Percentiles rank a stretch among this genome's conserved stretches.
These are phyloP conservation scores for Fereydounia khargensis DNA, from an alignment of 1,284 basidiomycete species.

Conservation along the genomic window DNA sequence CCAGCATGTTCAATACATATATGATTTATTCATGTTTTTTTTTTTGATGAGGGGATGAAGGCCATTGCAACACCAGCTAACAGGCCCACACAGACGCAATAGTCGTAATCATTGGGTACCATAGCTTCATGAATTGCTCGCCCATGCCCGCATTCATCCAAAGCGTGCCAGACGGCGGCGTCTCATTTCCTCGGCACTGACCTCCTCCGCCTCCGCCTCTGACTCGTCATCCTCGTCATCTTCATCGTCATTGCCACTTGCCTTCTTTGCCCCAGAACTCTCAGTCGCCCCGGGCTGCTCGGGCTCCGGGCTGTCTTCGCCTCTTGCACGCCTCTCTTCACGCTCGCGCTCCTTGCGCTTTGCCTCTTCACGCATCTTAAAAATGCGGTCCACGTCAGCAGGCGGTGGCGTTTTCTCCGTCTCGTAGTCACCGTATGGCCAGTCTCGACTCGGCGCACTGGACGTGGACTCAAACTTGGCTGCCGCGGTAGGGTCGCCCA, in stretches of 20 bases:
- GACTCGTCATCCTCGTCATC: slow-evolving; percentile 35
- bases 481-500: slow-evolving; percentile 30
- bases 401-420: slow-evolving; percentile 16
- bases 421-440: slow-evolving; percentile 3
- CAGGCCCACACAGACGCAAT: no score
- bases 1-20: no score
- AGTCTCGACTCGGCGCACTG: not conserved
- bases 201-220: slow-evolving; percentile 26
- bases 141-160: slow-evolving; percentile 14
- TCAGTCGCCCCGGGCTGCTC: not conserved
- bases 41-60: no score
- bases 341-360: slow-evolving; percentile 15
- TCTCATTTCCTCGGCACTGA: slow-evolving; percentile 46
- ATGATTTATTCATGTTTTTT: no score
- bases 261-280: not conserved
- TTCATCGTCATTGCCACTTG: not conserved
- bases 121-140: no score
- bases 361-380: slow-evolving; percentile 38
- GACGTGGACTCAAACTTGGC: slow-evolving; percentile 4
- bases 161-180: slow-evolving; percentile 32
- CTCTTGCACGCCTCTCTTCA: slow-evolving; percentile 7
- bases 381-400: slow-evolving; percentile 39
- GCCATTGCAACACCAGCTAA: no score
- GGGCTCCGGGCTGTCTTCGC: slow-evolving; percentile 10
- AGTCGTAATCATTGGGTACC: no score